Percentiles rank a stretch among this genome's conserved stretches.
Conservation (phyloP, 352 stramenopile species). For the Halophytophthora polymorphica region DNA sequence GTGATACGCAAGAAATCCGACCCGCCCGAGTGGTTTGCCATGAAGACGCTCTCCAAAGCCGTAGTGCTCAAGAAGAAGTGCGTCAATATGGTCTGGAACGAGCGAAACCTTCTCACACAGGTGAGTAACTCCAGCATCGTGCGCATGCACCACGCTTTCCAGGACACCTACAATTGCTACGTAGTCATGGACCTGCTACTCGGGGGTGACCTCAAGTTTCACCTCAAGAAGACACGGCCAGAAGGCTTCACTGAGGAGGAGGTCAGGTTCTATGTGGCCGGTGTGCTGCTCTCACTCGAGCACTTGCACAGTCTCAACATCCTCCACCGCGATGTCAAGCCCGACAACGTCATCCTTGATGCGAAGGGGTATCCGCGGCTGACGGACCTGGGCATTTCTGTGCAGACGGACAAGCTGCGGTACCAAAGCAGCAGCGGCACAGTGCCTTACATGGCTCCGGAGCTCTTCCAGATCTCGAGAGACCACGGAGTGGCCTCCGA, state of each 20-base stretch:
- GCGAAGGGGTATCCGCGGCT: slow-evolving; percentile 69
- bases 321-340: slow-evolving; percentile 82
- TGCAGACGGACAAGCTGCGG: slow-evolving; percentile 40
- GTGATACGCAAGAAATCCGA: slow-evolving; percentile 58
- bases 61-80: slow-evolving; percentile 58
- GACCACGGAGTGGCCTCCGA: slow-evolving; percentile 59
- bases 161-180: slow-evolving; percentile 66
- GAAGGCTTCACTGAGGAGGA: slow-evolving; percentile 54
- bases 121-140: slow-evolving; percentile 52
- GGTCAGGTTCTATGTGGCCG: slow-evolving; percentile 59
- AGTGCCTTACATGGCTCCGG: slow-evolving; percentile 64
- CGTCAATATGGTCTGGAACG: slow-evolving; percentile 75
- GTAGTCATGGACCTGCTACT: slow-evolving; percentile 77
- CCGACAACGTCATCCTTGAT: slow-evolving; percentile 84
- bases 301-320: slow-evolving; percentile 66
- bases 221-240: slow-evolving; percentile 44
- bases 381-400: slow-evolving; percentile 71
- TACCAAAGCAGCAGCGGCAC: slow-evolving; percentile 62
- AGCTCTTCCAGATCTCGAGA: slow-evolving; percentile 51
- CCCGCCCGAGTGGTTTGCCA: slow-evolving; percentile 54
- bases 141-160: slow-evolving; percentile 67
- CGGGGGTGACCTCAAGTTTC: slow-evolving; percentile 71
- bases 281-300: slow-evolving; percentile 55
- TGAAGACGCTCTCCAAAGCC: slow-evolving; percentile 71
- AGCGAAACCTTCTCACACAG: slow-evolving; percentile 59